These are phyloP conservation scores for Oenanthe sinensis DNA, from an alignment of 129 eudicot species.

Conservation along the genomic window DNA sequence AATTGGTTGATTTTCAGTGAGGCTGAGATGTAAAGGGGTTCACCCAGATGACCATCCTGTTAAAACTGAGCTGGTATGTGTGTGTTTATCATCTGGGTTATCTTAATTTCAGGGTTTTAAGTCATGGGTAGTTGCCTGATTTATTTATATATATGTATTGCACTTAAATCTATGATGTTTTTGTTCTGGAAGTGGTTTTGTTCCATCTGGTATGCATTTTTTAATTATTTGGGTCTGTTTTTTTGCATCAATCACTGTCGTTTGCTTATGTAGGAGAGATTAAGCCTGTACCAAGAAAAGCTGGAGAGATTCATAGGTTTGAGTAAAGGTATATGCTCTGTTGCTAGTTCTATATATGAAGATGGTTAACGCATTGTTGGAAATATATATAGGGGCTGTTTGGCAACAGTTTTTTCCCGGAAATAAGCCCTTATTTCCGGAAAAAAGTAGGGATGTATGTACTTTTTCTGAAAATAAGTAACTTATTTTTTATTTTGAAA, in stretches of 20 bases:
- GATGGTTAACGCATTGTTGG: neutral
- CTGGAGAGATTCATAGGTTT: conserved; percentile 49
- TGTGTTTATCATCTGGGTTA: neutral
- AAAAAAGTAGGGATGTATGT: too few relatives aligned
- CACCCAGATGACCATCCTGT: conserved; percentile 86
- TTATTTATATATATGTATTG: neutral
- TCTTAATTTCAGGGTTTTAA: conserved; percentile 1
- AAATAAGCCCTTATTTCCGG: too few relatives aligned
- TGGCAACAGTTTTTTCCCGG: too few relatives aligned
- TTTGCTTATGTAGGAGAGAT: conserved; percentile 55
- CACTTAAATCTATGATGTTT: neutral
- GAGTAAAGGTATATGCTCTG: conserved; percentile 54
- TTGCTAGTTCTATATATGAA: neutral
- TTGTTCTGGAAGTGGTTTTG: neutral
- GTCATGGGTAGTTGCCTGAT: neutral
- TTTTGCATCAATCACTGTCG: neutral
- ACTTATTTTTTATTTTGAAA: too few relatives aligned
- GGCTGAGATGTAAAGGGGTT: conserved; percentile 72
- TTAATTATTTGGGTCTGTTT: neutral
- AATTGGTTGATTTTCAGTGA: conserved; percentile 45
- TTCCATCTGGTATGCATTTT: conserved; percentile 7
- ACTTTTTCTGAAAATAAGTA: too few relatives aligned
- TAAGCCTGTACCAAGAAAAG: conserved; percentile 71
- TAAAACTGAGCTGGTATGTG: conserved; percentile 62
- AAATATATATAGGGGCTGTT: neutral